phyloP scores from a whole-genome alignment of 1,284 basidiomycete genomes.

The Leccinum pachyderme region DNA sequence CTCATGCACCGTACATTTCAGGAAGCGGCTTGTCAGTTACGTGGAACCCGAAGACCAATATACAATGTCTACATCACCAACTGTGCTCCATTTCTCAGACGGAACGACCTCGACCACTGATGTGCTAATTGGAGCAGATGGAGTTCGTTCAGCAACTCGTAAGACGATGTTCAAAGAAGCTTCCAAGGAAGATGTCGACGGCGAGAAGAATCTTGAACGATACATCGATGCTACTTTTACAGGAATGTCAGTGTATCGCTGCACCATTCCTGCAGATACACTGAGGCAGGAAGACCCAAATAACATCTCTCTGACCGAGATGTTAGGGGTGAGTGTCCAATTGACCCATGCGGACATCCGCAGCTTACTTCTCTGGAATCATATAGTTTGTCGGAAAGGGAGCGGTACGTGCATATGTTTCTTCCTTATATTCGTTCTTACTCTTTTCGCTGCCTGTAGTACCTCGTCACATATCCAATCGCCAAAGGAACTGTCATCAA shows the following conservation, averaged over 20 bases:
- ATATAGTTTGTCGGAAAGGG: conserved; percentile 15
- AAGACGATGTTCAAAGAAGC: conserved; percentile 21
- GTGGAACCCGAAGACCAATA: not conserved
- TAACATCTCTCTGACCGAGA: conserved; percentile 1
- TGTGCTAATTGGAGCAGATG: conserved; percentile 21
- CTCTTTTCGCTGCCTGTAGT: conserved; percentile 17
- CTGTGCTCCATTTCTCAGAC: conserved; percentile 19
- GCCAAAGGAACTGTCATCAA: conserved; percentile 43
- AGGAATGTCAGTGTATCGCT: conserved; percentile 20
- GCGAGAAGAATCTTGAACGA: conserved; percentile 10
- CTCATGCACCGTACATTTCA: conserved; percentile 20
- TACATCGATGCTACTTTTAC: conserved; percentile 21
- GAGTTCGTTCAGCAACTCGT: conserved; percentile 22
- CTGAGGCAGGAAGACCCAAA: conserved; percentile 8
- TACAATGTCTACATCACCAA: not conserved
- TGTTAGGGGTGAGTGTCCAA: conserved; percentile 12
- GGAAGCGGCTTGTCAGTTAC: conserved; percentile 22
- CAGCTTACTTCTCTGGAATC: not conserved
- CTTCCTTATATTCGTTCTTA: not conserved
- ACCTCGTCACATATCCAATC: conserved; percentile 44
- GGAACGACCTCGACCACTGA: conserved; percentile 20
- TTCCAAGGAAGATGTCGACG: not conserved
- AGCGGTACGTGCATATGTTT: conserved; percentile 3
- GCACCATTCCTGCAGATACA: conserved; percentile 16
- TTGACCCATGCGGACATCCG: not conserved